A percentile compares a stretch with the other conserved stretches of the same genome.
phyloP scores from a whole-genome alignment of 352 stramenopile species.

The Phytophthora pluvialis region DNA sequence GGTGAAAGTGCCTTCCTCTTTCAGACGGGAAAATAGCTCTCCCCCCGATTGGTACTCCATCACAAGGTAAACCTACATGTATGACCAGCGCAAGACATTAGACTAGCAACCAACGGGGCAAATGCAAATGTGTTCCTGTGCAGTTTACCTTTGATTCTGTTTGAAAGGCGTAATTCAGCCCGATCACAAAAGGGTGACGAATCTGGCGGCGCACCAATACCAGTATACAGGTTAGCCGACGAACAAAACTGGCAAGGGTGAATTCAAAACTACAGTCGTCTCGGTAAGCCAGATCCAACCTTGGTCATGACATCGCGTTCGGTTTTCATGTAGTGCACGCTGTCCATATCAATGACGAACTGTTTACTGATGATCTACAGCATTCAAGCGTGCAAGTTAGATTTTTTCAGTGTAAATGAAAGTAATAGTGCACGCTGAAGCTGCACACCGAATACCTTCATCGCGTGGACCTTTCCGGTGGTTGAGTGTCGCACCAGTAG shows the following conservation, averaged over 20 bases:
- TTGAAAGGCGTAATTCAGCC: constrained; percentile 81
- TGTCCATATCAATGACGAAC: constrained; percentile 82
- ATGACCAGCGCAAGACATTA: neutral
- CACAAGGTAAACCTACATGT: constrained; percentile 63
- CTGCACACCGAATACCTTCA: constrained; percentile 60
- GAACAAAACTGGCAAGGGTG: neutral
- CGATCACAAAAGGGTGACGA: constrained; percentile 83
- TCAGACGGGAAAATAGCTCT: constrained; percentile 82
- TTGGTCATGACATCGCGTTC: constrained; percentile 90
- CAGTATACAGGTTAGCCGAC: neutral
- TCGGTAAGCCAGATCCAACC: constrained; percentile 27
- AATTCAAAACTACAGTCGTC: neutral
- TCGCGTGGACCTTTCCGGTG: constrained; percentile 71
- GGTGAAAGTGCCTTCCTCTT: constrained; percentile 69
- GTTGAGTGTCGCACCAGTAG: constrained; percentile 72
- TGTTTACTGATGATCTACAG: constrained; percentile 86
- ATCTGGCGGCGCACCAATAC: constrained; percentile 46
- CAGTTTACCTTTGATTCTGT: constrained; percentile 76
- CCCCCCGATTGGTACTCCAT: constrained; percentile 86
- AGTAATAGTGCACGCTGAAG: neutral
- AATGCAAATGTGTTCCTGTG: neutral
- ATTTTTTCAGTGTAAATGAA: neutral
- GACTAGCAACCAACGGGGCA: neutral
- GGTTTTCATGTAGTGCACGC: constrained; percentile 79
- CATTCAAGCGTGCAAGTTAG: neutral